A percentile compares a stretch with the other conserved stretches of the same genome.
phyloP scores from a whole-genome alignment of 2,329 filamentous ascomycete genomes.

The Ascochyta lentis region DNA sequence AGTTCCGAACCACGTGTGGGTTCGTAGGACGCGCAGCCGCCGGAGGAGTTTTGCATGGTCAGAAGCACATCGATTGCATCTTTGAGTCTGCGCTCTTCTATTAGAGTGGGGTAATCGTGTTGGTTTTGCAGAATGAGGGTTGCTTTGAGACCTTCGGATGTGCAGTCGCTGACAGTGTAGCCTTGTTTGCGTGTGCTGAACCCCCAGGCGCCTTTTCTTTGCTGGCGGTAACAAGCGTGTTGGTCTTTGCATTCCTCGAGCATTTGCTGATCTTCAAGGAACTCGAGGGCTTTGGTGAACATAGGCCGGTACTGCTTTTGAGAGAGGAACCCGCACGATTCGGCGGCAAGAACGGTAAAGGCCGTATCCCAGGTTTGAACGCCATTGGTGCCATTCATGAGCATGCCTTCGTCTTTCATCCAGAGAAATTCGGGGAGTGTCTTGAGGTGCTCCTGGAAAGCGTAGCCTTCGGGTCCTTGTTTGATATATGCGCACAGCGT shows the following conservation, averaged over 20 bases:
- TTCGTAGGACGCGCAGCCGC: slow-evolving; percentile 92
- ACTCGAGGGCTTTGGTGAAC: slow-evolving; percentile 81
- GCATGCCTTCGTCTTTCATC: slow-evolving; percentile 91
- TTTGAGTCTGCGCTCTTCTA: slow-evolving; percentile 79
- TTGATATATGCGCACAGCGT: slow-evolving; percentile 83
- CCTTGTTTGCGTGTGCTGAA: slow-evolving; percentile 94
- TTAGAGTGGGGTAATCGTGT: slow-evolving; percentile 70
- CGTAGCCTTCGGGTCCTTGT: slow-evolving; percentile 76
- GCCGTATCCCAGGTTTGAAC: slow-evolving; percentile 97
- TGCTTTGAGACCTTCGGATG: slow-evolving; percentile 87
- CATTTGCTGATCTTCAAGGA: slow-evolving; percentile 91
- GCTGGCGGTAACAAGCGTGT: slow-evolving; percentile 83
- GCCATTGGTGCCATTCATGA: slow-evolving; percentile 96
- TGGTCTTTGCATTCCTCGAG: slow-evolving; percentile 80
- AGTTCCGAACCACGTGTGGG: slow-evolving; percentile 76
- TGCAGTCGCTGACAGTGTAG: slow-evolving; percentile 94
- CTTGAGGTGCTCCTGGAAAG: slow-evolving; percentile 78
- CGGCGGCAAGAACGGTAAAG: slow-evolving; percentile 82
- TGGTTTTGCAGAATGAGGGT: slow-evolving; percentile 84
- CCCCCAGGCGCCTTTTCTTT: slow-evolving; percentile 91
- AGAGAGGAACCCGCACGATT: slow-evolving; percentile 78
- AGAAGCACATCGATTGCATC: slow-evolving; percentile 91
- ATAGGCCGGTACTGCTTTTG: slow-evolving; percentile 81
- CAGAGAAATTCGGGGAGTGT: slow-evolving; percentile 86
- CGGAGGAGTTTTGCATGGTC: slow-evolving; percentile 86